Evolutionary conservation across 148 eudicot genomes (phyloP), one percentile per base, ranked within the genome.

Genomic region (Cornus florida): DNA sequence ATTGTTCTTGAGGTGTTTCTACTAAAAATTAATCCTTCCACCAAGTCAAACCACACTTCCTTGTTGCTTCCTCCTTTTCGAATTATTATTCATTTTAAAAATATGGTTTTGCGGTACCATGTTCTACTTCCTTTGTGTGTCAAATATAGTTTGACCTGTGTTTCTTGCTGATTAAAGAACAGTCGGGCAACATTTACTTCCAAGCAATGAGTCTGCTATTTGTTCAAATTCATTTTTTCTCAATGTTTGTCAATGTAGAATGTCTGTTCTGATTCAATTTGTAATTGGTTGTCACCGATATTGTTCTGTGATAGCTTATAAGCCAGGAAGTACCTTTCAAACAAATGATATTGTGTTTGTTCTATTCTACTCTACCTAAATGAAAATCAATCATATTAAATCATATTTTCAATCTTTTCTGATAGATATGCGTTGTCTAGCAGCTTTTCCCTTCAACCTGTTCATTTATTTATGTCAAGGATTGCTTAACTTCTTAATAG

Each of bases 21-120:
- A 59, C 64, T 67, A 16, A 67, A 76, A 43, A 31, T 67, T 39
- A 75, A 65, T 23, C 35, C 70, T n/a, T 10, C 77, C 10, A 48
- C 57, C 12, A 14, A 24, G 60, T 75, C 70, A 41, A 75, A 14
- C 59, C 70, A 24, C 67, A 75, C 9, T 75, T 65, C 65, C 56
- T 24, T 62, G 14, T 53, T 73, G 64, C 39, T 50, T 50, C 64
- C 5, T 57, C 31, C 10, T 73, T 28, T 24, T 13, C 2, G 28
- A 72, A 11, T 72, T 12, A 31, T 57, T 43, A 73, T 56, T 75
- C 78, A 48, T 48, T 8, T 48, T 2, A 53, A 53, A 53, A 11
- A 53, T 53, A 7, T 53, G 12, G 17, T 53, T 53, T 53, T 53
- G 14, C 1, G 19, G 3, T 16, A 53, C 59, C 19, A 13, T 53